These are phyloP conservation scores for Apiospora malaysiana DNA, from an alignment of 2,329 filamentous ascomycete species.

Conservation along the genomic window DNA sequence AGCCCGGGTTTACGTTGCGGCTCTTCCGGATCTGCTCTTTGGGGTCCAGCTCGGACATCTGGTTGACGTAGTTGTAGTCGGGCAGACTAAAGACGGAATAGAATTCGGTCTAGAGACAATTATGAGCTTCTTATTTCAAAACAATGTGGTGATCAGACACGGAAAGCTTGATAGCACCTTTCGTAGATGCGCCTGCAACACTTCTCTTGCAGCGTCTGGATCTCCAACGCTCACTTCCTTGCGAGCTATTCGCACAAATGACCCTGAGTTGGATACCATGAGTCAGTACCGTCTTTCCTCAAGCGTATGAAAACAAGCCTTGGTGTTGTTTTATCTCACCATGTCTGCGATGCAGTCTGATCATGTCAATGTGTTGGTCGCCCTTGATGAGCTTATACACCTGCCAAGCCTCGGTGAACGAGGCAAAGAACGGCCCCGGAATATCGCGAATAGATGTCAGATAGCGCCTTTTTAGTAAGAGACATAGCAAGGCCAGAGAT, in stretches of 20 bases:
- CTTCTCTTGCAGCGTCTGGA: conserved; percentile 46
- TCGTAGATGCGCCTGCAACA: conserved; percentile 41
- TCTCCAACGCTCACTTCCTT: conserved; percentile 47
- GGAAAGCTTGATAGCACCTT: conserved; percentile 42
- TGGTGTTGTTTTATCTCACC: conserved; percentile 32
- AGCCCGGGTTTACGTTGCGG: conserved; percentile 39
- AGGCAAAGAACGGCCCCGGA: conserved; percentile 48
- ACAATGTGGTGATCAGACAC: conserved; percentile 41
- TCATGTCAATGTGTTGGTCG: conserved; percentile 43
- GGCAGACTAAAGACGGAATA: conserved; percentile 46
- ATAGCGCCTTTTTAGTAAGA: conserved; percentile 27
- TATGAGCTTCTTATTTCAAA: conserved; percentile 47
- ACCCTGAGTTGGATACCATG: conserved; percentile 31
- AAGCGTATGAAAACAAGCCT: background rate
- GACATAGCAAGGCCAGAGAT: background rate
- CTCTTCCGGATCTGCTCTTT: conserved; percentile 40
- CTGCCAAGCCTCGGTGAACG: conserved; percentile 47
- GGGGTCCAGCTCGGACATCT: conserved; percentile 46
- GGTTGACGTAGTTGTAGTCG: conserved; percentile 46
- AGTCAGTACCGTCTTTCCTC: background rate
- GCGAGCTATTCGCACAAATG: conserved; percentile 47
- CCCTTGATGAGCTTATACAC: conserved; percentile 45
- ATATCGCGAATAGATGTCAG: conserved; percentile 34
- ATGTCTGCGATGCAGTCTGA: conserved; percentile 44
- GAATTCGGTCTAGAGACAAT: conserved; percentile 39